These are phyloP conservation scores for Phialophora expanda DNA, from an alignment of 2,329 filamentous ascomycete species.

Conservation along the genomic window DNA sequence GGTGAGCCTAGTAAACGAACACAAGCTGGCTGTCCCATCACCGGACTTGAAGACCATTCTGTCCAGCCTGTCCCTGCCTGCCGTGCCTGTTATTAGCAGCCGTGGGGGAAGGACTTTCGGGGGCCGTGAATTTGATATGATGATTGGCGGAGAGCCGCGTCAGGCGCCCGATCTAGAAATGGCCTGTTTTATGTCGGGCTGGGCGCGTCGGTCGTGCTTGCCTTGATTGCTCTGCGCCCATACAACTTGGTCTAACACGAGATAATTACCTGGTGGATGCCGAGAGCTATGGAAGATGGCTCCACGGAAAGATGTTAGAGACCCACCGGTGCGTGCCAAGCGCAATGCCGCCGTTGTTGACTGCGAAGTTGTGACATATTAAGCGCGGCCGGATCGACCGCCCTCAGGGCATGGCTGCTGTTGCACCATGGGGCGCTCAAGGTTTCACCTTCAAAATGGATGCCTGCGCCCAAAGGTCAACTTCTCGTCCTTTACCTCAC, in stretches of 20 bases:
- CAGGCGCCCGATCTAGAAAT: not conserved
- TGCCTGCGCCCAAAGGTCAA: conserved; percentile 1
- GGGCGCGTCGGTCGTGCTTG: not conserved
- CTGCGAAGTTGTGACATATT: not conserved
- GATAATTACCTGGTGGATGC: not conserved
- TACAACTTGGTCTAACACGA: not conserved
- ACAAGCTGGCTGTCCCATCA: too few relatives aligned
- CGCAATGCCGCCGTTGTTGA: not conserved
- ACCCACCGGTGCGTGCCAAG: not conserved
- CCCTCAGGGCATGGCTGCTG: not conserved
- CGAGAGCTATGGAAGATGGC: not conserved
- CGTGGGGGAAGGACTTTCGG: not conserved
- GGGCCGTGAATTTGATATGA: not conserved
- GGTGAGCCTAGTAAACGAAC: too few relatives aligned
- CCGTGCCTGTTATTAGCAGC: not conserved
- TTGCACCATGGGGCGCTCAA: not conserved
- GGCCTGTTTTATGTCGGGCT: not conserved
- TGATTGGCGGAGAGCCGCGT: not conserved
- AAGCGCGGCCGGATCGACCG: not conserved
- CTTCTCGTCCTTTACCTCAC: conserved; percentile 9
- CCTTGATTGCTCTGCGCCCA: not conserved
- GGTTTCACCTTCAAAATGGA: not conserved
- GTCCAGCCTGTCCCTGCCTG: too few relatives aligned
- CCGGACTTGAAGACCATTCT: too few relatives aligned
- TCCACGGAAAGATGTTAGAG: not conserved